Percentiles rank a stretch among this genome's conserved stretches.
Evolutionary conservation across 2,329 filamentous ascomycete species (phyloP).

Genomic region (Fusarium vanettenii): DNA sequence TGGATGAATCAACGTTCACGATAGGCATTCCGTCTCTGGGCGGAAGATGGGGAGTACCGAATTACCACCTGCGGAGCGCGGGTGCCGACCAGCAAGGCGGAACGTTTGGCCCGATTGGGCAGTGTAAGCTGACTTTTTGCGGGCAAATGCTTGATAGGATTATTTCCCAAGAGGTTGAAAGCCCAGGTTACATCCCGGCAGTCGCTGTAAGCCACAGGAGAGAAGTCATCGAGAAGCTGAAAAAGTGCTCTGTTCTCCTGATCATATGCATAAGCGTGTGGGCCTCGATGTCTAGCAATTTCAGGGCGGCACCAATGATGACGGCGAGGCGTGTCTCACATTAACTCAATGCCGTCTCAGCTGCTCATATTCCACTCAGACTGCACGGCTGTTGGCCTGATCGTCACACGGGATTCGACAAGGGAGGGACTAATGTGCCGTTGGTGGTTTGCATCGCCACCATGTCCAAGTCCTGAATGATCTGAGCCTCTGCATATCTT

Average conservation of each 20-base stretch:
- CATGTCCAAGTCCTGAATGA: background rate
- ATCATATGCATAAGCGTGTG: background rate
- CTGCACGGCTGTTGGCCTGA: background rate
- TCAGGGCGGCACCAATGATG: background rate
- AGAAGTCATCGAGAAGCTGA: background rate
- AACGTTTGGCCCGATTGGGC: background rate
- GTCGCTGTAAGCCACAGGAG: background rate
- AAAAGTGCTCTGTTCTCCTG: background rate
- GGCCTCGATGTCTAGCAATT: background rate
- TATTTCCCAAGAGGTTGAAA: background rate
- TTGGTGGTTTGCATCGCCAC: background rate
- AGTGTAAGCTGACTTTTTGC: constrained; percentile 1
- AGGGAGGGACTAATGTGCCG: background rate
- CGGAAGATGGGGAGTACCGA: background rate
- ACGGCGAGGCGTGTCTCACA: background rate
- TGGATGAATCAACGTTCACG: background rate
- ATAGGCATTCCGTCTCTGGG: background rate
- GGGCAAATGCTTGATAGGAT: background rate
- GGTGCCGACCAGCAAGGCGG: background rate
- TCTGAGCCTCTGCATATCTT: background rate
- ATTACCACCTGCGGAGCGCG: background rate
- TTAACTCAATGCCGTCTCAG: background rate
- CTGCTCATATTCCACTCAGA: background rate
- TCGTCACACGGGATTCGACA: background rate
- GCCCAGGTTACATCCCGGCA: background rate